Conservation (phyloP, 2,329 filamentous ascomycete species). For the Penicillium brevicompactum region DNA sequence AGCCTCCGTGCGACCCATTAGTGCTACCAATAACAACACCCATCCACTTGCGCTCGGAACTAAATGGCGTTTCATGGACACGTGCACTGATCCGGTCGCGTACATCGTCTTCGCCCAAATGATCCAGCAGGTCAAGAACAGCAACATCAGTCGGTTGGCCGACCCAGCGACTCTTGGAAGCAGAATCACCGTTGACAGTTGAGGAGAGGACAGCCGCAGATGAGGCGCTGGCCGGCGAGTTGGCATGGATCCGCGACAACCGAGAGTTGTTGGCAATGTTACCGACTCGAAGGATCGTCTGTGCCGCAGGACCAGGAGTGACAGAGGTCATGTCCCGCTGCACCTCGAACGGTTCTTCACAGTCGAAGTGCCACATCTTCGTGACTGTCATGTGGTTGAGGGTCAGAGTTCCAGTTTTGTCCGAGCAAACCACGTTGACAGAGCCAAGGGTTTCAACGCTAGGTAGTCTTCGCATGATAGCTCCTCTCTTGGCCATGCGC, state of each 20-base stretch:
- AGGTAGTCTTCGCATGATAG: slow-evolving; percentile 92
- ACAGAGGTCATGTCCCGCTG: slow-evolving; percentile 53
- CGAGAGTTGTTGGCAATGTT: slow-evolving; percentile 96
- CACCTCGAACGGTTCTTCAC: slow-evolving; percentile 58
- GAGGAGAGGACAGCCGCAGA: slow-evolving; percentile 84
- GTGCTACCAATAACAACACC: slow-evolving; percentile 76
- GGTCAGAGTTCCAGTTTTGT: slow-evolving; percentile 95
- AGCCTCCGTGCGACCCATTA: slow-evolving; percentile 59
- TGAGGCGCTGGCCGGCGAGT: slow-evolving; percentile 68
- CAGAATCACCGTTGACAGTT: slow-evolving; percentile 64
- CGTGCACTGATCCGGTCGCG: slow-evolving; percentile 82
- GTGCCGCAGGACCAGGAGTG: slow-evolving; percentile 71
- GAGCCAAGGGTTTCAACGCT: slow-evolving; percentile 97
- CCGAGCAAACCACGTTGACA: slow-evolving; percentile 99
- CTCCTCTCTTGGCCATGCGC: slow-evolving; percentile 92
- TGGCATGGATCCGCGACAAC: slow-evolving; percentile 71
- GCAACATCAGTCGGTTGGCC: slow-evolving; percentile 97
- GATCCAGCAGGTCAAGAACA: slow-evolving; percentile 90
- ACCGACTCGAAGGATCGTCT: slow-evolving; percentile 83
- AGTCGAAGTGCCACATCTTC: slow-evolving; percentile 93
- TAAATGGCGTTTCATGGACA: slow-evolving; percentile 87
- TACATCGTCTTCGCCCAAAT: slow-evolving; percentile 87
- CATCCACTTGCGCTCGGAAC: slow-evolving; percentile 99
- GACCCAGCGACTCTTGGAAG: slow-evolving; percentile 83
- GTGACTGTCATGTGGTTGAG: slow-evolving; percentile 98